phyloP scores from a whole-genome alignment of 305 asterid genomes.

The Coffea humblotiana region DNA sequence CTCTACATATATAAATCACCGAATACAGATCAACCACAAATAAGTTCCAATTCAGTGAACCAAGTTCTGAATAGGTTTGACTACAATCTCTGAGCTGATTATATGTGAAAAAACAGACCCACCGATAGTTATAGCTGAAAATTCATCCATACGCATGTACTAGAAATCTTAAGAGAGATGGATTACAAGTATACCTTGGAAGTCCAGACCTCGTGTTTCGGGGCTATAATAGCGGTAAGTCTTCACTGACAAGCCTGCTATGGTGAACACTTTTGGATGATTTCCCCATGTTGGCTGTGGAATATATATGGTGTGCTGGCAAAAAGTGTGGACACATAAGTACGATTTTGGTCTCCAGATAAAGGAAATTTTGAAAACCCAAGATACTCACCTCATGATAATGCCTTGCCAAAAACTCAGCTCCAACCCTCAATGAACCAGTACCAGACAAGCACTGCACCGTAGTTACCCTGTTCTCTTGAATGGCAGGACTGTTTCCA shows the following conservation, averaged over 20 bases:
- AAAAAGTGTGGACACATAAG: constrained; percentile 16
- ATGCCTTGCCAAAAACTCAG: constrained; percentile 66
- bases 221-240: constrained; percentile 70
- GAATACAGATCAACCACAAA: background rate
- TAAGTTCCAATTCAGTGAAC: background rate
- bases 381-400: constrained; percentile 56
- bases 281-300: constrained; percentile 90
- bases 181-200: constrained; percentile 49
- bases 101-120: no score
- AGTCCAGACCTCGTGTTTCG: constrained; percentile 64
- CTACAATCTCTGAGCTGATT: background rate
- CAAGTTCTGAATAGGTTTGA: background rate
- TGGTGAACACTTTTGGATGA: constrained; percentile 63
- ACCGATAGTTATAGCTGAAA: background rate
- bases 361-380: constrained; percentile 5
- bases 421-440: constrained; percentile 86
- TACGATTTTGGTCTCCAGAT: constrained; percentile 15
- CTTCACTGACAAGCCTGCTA: constrained; percentile 73
- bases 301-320: constrained; percentile 67
- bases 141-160: background rate
- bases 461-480: constrained; percentile 7
- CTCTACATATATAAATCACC: background rate
- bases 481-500: background rate
- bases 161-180: constrained; percentile 5
- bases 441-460: constrained; percentile 56